A percentile compares a stretch with the other conserved stretches of the same genome.
Evolutionary conservation across 306 rosid genomes (phyloP).

Genomic region (Sindora glabra): DNA sequence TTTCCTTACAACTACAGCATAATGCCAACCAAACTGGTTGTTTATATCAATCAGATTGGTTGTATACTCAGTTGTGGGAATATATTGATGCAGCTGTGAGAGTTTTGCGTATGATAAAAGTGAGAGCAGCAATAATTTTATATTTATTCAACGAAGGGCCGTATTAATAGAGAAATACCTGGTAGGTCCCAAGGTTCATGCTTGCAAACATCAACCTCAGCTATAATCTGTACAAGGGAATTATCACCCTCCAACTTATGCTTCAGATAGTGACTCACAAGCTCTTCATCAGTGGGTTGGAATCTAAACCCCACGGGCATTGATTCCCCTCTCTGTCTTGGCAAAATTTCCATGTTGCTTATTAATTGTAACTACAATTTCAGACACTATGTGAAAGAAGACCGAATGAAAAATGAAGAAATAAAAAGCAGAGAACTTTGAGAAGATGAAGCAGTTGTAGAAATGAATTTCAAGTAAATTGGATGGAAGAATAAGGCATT

Average conservation of each 20-base stretch:
- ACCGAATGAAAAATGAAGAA: background rate
- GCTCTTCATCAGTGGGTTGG: slow-evolving; percentile 63
- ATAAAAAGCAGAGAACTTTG: background rate
- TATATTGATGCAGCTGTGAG: too few relatives aligned
- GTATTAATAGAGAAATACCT: too few relatives aligned
- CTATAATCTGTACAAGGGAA: slow-evolving; percentile 5
- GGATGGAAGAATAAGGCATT: too few relatives aligned
- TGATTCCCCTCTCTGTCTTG: background rate
- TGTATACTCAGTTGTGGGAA: too few relatives aligned
- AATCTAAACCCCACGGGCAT: slow-evolving; percentile 53
- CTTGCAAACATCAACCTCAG: slow-evolving; percentile 39
- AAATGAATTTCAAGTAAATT: too few relatives aligned
- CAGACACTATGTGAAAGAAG: background rate
- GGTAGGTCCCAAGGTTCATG: slow-evolving; percentile 52
- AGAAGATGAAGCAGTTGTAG: background rate
- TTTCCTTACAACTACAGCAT: too few relatives aligned
- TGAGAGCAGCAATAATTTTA: background rate
- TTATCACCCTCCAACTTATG: slow-evolving; percentile 25
- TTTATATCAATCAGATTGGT: too few relatives aligned
- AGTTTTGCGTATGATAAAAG: too few relatives aligned
- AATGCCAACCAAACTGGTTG: too few relatives aligned
- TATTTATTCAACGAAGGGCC: background rate
- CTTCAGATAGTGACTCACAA: slow-evolving; percentile 36
- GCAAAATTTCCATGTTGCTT: slow-evolving; percentile 9
- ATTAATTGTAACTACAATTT: too few relatives aligned